Evolutionary conservation across 129 eudicot species (phyloP), one percentile per base, ranked within the genome.

Genomic region (Calendula officinalis): DNA sequence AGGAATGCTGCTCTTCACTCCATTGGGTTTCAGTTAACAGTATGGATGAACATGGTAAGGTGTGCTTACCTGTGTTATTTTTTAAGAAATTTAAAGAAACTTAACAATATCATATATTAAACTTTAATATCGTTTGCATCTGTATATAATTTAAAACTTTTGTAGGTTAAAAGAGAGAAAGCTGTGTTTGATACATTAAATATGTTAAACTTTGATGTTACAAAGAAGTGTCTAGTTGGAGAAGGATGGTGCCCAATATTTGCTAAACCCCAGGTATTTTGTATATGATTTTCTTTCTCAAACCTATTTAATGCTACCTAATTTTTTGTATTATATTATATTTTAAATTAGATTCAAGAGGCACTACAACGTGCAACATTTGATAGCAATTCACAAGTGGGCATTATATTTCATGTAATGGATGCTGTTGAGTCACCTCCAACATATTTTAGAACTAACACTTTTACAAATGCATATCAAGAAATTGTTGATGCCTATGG

Each of bases 401-500:
- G 99, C 32, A 78, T 94, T 36, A 83, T 94, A 81, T 94, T 94
- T 69, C 99, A 94, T 80, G 89, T 67, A 6, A 85, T 85, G 95
- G 90, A 94, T 71, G 64, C 95, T 58, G 68, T 81, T 50, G 99
- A 94, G 64, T 76, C 83, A 35, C 99, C 99, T 74, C 99, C 99
- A 67, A 94, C 99, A 22, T 88, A 85, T 85, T 94, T 94, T 86
- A 94, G 86, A 67, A 94, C 99, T 56, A 88, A 88, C 70, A 46
- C 70, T 63, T 94, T 94, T 66, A 94, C 99, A 54, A 83, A 84
- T 75, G 92, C 96, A 14, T 94, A 68, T 78, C 99, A 94, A 69
- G 99, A 94, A 78, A 94, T 94, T 60, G 96, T 94, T 77, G 99
- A 94, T 68, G 99, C 99, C 36, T 94, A 94, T 71, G 99, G 99